Evolutionary conservation across 441 rosid genomes (phyloP), one percentile per base, ranked within the genome.

Genomic region (Jatropha podagrica): DNA sequence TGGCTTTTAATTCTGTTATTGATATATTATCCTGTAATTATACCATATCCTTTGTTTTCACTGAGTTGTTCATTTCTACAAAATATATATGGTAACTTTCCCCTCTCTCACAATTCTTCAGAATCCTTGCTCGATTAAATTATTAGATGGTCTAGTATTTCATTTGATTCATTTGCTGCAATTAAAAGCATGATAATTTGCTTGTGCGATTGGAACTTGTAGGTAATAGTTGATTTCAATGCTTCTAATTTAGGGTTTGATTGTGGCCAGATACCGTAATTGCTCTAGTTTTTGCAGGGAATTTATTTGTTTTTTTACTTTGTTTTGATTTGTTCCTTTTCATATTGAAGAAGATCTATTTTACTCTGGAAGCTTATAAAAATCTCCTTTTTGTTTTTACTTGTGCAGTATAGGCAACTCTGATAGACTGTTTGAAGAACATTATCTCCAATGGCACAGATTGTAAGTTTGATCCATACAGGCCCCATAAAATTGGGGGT

Each of bases 391-490:
- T 44, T 15, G 23, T 44, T 7, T 65, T 10, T 17, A 6, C 23
- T 27, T 68, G 49, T 40, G 11, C 37, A 69, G 55, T 18, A 9
- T 56, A 71, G 65, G 63, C 58, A 3, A 52, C 38, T 69, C 49
- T 62, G 74, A 23, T 69, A 48, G 69, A 51, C 51, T 55, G n/a
- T 49, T 7, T 26, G 42, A 20, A 71, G 17, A n/a, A 4, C n/a
- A 58, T 49, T 17, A 14, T 40, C 76, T 56, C 55, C n/a, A 74
- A 91, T 87, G 91, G 85, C 89, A 52, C 74, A 74, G 76, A 79
- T 82, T 13, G 44, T 77, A 77, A 81, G 83, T 78, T 83, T 78
- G 54, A 79, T 77, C 69, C 61, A 79, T 1, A 61, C 72, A 12
- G 78, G 78, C 77, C 54, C 86, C 26, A 40, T 80, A 51, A 81